phyloP scores from a whole-genome alignment of 2,329 filamentous ascomycete genomes.

The Neophaeococcomyces mojaviensis region DNA sequence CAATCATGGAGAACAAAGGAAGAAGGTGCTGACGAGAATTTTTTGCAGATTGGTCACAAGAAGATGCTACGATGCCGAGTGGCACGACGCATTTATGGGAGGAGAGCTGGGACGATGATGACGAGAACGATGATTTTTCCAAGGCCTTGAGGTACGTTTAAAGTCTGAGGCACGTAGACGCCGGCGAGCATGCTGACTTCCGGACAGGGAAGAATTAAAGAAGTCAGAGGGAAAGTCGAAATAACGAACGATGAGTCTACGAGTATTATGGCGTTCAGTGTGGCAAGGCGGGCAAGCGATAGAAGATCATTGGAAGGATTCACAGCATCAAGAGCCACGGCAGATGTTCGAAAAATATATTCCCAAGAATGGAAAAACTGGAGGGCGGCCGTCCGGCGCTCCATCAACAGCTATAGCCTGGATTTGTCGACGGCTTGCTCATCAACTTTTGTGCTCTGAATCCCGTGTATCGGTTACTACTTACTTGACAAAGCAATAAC shows the following conservation, averaged over 20 bases:
- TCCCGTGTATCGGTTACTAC: constrained; percentile 33
- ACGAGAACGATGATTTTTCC: constrained; percentile 93
- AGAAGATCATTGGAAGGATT: background rate
- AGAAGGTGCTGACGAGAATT: background rate
- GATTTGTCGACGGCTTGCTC: constrained; percentile 10
- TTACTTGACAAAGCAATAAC: constrained; percentile 80
- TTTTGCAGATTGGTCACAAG: constrained; percentile 74
- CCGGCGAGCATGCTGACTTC: background rate
- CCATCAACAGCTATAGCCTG: constrained; percentile 10
- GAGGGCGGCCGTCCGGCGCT: constrained; percentile 2
- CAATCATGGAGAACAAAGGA: background rate
- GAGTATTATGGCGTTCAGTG: constrained; percentile 10
- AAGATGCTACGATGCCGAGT: constrained; percentile 63
- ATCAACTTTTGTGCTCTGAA: constrained; percentile 3
- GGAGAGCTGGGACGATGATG: constrained; percentile 99
- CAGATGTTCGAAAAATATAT: background rate
- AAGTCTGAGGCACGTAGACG: constrained; percentile 17
- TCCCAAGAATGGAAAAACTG: constrained; percentile 9
- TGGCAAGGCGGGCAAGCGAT: constrained; percentile 10
- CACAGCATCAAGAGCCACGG: background rate
- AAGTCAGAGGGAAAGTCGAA: constrained; percentile 63
- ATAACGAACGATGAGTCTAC: constrained; percentile 31
- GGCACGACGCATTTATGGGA: constrained; percentile 84
- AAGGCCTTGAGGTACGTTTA: constrained; percentile 74
- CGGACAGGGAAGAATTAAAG: constrained; percentile 67